These are phyloP conservation scores for Phytophthora boehmeriae DNA, from an alignment of 352 stramenopile species.

Conservation along the genomic window DNA sequence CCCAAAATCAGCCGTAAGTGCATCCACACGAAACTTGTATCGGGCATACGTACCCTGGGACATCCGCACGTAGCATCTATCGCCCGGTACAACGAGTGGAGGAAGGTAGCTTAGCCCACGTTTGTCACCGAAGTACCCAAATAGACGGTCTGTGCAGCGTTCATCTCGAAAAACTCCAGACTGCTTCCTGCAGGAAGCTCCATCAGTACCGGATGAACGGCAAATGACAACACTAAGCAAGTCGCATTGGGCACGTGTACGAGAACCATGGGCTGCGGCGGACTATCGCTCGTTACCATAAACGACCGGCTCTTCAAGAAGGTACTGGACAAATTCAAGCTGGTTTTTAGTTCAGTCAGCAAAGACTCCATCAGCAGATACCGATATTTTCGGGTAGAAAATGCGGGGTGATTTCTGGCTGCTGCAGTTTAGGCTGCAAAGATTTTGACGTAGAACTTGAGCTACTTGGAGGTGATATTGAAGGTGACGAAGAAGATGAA, in stretches of 20 bases:
- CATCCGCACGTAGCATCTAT: constrained; percentile 70
- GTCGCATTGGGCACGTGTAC: constrained; percentile 69
- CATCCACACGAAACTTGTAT: constrained; percentile 84
- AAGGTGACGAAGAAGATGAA: constrained; percentile 4
- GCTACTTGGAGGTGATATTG: constrained; percentile 5
- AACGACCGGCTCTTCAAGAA: constrained; percentile 62
- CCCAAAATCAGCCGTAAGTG: constrained; percentile 70
- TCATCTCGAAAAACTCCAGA: constrained; percentile 78
- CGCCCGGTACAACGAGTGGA: constrained; percentile 59
- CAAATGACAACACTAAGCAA: constrained; percentile 79
- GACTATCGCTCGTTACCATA: constrained; percentile 70
- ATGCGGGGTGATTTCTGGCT: constrained; percentile 34
- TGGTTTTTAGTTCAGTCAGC: constrained; percentile 54
- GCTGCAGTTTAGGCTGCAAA: constrained; percentile 36
- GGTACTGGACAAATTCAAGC: constrained; percentile 50
- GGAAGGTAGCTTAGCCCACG: constrained; percentile 71
- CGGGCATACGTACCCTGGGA: constrained; percentile 66
- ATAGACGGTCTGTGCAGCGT: constrained; percentile 62
- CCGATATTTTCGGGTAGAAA: constrained; percentile 54
- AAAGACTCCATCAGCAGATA: constrained; percentile 70
- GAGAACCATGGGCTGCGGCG: constrained; percentile 61
- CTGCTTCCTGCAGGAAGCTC: constrained; percentile 71
- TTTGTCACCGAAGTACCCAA: constrained; percentile 80
- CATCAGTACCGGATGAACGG: constrained; percentile 81
- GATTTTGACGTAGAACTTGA: constrained; percentile 25